Conservation (phyloP, 2,329 filamentous ascomycete genomes). For the Emydomyces testavorans region DNA sequence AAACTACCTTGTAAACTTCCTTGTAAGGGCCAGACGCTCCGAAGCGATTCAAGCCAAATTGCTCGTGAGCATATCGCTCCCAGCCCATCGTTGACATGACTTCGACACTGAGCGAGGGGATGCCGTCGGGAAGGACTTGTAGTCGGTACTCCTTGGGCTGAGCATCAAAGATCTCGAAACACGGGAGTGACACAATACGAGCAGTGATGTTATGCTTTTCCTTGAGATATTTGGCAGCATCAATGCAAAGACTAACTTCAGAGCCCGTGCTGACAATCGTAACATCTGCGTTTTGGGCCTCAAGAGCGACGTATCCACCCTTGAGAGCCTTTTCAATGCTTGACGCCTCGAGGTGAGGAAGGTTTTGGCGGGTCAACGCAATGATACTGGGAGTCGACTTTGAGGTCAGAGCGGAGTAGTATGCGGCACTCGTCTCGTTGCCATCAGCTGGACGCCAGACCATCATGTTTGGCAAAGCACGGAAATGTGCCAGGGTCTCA, state of each 20-base stretch:
- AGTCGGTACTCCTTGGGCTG: slow-evolving; percentile 94
- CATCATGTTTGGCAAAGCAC: slow-evolving; percentile 97
- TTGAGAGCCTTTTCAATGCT: slow-evolving; percentile 81
- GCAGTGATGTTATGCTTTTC: slow-evolving; percentile 79
- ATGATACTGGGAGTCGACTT: slow-evolving; percentile 86
- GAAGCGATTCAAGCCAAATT: slow-evolving; percentile 98
- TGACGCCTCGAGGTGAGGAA: slow-evolving; percentile 92
- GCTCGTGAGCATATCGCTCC: slow-evolving; percentile 98
- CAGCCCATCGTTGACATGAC: slow-evolving; percentile 95
- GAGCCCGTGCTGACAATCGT: slow-evolving; percentile 92
- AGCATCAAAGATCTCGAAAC: slow-evolving; percentile 90
- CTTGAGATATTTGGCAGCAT: slow-evolving; percentile 81
- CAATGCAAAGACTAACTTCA: slow-evolving; percentile 86
- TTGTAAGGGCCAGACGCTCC: slow-evolving; percentile 95
- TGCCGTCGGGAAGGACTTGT: slow-evolving; percentile 81
- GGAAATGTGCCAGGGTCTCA: slow-evolving; percentile 96
- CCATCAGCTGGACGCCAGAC: slow-evolving; percentile 98
- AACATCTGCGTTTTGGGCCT: slow-evolving; percentile 71
- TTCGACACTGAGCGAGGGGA: slow-evolving; percentile 86
- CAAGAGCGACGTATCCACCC: slow-evolving; percentile 86
- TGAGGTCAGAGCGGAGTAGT: slow-evolving; percentile 87
- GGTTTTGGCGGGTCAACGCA: slow-evolving; percentile 92
- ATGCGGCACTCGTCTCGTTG: slow-evolving; percentile 95
- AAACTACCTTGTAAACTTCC: slow-evolving; percentile 91
- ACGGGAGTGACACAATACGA: slow-evolving; percentile 89